Percentiles rank a stretch among this genome's conserved stretches.
Conservation (phyloP, 768 basidiomycete species). For the Sarcodon aspratus region DNA sequence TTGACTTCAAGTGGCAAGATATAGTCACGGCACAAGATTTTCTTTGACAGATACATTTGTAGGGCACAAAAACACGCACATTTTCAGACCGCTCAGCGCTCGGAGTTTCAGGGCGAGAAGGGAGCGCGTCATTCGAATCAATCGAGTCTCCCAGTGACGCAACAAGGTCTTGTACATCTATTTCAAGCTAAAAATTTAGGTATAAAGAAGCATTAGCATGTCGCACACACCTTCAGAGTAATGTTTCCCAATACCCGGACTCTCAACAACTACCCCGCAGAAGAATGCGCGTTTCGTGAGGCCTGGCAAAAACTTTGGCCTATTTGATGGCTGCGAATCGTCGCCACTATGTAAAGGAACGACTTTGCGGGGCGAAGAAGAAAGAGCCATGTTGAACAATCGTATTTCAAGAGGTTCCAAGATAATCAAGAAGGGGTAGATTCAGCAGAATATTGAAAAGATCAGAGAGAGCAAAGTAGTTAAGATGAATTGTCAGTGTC, state of each 20-base stretch:
- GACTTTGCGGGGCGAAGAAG: slow-evolving; percentile 59
- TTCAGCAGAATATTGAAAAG: not conserved
- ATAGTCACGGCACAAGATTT: not conserved
- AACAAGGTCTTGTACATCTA: slow-evolving; percentile 73
- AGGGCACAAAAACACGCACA: slow-evolving; percentile 10
- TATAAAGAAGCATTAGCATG: not conserved
- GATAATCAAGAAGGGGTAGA: not conserved
- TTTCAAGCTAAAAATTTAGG: not conserved
- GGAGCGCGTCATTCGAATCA: slow-evolving; percentile 32
- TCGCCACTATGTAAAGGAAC: slow-evolving; percentile 66
- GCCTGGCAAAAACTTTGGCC: slow-evolving; percentile 22
- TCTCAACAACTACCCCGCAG: slow-evolving; percentile 85
- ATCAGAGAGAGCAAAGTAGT: not conserved
- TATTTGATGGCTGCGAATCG: slow-evolving; percentile 33
- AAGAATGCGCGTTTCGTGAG: slow-evolving; percentile 78
- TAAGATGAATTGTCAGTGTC: not conserved
- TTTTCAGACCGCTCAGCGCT: slow-evolving; percentile 16
- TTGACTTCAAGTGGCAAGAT: not conserved
- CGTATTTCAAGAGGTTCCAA: not conserved
- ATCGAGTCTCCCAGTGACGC: slow-evolving; percentile 66
- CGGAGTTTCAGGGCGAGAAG: slow-evolving; percentile 26
- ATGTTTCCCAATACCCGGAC: slow-evolving; percentile 56
- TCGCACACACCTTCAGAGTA: slow-evolving; percentile 48
- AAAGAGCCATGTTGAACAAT: slow-evolving; percentile 43
- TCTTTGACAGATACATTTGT: not conserved